These are phyloP conservation scores for Globisporangium polare DNA, from an alignment of 352 stramenopile genomes.

Conservation along the genomic window DNA sequence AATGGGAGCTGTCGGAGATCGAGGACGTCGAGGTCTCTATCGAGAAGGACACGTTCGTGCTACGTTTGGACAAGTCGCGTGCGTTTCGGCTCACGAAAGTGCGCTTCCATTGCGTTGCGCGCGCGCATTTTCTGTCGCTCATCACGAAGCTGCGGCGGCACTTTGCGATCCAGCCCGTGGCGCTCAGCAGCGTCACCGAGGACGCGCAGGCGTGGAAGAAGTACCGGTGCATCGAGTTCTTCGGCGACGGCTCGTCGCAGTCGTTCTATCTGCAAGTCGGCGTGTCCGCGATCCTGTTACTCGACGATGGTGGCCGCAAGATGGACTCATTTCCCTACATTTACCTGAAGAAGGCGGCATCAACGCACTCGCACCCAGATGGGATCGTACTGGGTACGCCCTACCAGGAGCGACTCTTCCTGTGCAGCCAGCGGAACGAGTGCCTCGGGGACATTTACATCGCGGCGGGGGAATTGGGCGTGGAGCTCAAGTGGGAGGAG, in stretches of 20 bases:
- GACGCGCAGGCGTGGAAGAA: constrained; percentile 20
- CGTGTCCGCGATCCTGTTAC: constrained; percentile 41
- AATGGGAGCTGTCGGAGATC: constrained; percentile 66
- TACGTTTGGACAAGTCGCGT: constrained; percentile 59
- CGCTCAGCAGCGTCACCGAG: constrained; percentile 16
- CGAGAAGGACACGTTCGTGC: constrained; percentile 46
- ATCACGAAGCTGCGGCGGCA: constrained; percentile 42
- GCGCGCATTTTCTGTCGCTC: constrained; percentile 51
- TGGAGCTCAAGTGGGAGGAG: constrained; percentile 33
- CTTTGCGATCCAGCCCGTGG: constrained; percentile 34
- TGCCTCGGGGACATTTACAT: constrained; percentile 57
- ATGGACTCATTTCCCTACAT: constrained; percentile 50
- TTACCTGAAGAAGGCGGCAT: constrained; percentile 44
- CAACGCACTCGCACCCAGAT: constrained; percentile 39
- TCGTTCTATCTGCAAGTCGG: constrained; percentile 48
- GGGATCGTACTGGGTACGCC: constrained; percentile 55
- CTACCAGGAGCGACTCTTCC: constrained; percentile 68
- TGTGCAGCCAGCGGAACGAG: constrained; percentile 50
- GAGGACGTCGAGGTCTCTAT: constrained; percentile 37
- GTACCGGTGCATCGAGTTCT: constrained; percentile 65
- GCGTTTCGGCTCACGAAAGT: constrained; percentile 44
- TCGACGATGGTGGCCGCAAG: constrained; percentile 43
- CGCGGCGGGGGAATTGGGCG: constrained; percentile 38
- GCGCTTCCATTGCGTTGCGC: constrained; percentile 53
- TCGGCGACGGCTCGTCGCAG: constrained; percentile 55